Percentiles rank a stretch among this genome's conserved stretches.
These are phyloP conservation scores for Platanus orientalis DNA, from an alignment of 164 flowering plant species.

Conservation along the genomic window DNA sequence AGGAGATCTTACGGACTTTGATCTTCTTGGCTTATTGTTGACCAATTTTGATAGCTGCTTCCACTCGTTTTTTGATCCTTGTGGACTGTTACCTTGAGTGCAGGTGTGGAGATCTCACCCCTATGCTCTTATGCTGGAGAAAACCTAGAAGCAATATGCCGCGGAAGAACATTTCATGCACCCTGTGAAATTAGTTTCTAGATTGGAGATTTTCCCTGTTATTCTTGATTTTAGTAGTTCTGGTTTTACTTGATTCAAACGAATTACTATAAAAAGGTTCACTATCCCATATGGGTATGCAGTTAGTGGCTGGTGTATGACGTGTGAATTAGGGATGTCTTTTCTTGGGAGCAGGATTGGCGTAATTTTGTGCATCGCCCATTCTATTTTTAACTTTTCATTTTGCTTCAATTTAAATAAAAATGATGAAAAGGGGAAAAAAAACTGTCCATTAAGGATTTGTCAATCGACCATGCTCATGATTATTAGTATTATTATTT, in stretches of 20 bases:
- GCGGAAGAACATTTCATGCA: slow-evolving; percentile 95
- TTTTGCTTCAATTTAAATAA: no score
- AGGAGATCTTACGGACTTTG: no score
- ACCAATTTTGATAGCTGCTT: no score
- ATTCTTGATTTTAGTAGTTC: slow-evolving; percentile 5
- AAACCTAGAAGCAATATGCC: slow-evolving; percentile 95
- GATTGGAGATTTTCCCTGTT: slow-evolving; percentile 18
- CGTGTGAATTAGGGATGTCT: background rate
- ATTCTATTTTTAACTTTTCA: background rate
- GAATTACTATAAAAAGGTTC: slow-evolving; percentile 1
- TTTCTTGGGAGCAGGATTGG: background rate
- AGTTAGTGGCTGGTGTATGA: background rate
- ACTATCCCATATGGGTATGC: background rate
- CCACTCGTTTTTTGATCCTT: background rate
- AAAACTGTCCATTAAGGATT: no score
- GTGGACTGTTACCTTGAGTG: background rate
- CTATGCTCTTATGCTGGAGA: slow-evolving; percentile 92
- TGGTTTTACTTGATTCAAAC: background rate
- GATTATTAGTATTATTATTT: no score
- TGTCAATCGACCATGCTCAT: no score
- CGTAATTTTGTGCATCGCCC: background rate
- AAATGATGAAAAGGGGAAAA: no score
- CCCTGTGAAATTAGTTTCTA: slow-evolving; percentile 91
- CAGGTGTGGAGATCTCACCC: slow-evolving; percentile 97
- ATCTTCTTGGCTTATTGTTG: no score